These are phyloP conservation scores for Mycogone perniciosa DNA, from an alignment of 2,329 filamentous ascomycete genomes.

Conservation along the genomic window DNA sequence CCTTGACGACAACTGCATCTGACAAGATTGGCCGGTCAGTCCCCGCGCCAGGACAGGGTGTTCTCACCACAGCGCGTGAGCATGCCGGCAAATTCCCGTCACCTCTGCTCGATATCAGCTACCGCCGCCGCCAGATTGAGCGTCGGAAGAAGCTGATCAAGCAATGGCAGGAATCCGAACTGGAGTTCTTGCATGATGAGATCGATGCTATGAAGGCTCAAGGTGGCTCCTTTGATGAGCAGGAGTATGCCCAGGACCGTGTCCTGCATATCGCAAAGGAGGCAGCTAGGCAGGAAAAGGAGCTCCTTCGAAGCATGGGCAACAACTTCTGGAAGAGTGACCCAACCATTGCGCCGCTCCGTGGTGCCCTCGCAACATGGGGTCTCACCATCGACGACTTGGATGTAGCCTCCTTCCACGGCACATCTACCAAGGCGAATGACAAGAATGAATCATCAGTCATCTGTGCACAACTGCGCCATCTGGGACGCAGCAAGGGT, in stretches of 20 bases:
- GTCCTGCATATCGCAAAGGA: constrained; percentile 79
- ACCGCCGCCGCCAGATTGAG: constrained; percentile 90
- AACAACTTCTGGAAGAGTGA: constrained; percentile 99
- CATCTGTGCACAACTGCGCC: constrained; percentile 90
- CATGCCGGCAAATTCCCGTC: constrained; percentile 87
- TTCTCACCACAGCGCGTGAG: constrained; percentile 91
- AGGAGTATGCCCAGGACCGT: constrained; percentile 80
- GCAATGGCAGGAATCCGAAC: constrained; percentile 91
- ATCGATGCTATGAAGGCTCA: constrained; percentile 84
- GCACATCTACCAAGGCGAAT: constrained; percentile 95
- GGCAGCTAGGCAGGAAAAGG: constrained; percentile 83
- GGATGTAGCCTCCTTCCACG: constrained; percentile 94
- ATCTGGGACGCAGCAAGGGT: constrained; percentile 92
- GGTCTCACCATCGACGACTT: constrained; percentile 96
- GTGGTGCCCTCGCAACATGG: constrained; percentile 95
- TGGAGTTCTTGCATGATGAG: constrained; percentile 89
- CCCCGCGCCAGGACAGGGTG: constrained; percentile 92
- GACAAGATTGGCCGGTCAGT: constrained; percentile 99
- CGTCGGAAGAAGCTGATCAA: constrained; percentile 91
- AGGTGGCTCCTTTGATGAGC: constrained; percentile 66
- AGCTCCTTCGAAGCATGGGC: constrained; percentile 84
- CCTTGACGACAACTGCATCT: constrained; percentile 88
- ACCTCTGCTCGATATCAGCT: constrained; percentile 93
- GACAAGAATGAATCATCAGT: constrained; percentile 99
- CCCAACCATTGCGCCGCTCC: constrained; percentile 84